Conservation (phyloP, 108 stramenopile species). For the Aurantiochytrium sp. region DNA sequence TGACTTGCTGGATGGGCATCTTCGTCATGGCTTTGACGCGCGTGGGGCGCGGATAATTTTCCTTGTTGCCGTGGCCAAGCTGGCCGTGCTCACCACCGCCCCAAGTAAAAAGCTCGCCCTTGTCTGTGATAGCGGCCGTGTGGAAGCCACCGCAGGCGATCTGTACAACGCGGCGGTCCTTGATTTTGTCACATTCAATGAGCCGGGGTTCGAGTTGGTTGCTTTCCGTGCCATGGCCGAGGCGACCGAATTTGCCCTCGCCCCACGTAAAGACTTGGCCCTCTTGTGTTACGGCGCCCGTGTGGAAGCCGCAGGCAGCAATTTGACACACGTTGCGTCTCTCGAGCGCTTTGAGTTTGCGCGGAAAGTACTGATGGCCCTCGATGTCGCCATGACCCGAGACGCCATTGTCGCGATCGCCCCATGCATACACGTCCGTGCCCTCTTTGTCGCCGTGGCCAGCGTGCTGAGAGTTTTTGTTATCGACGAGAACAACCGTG, state of each 20-base stretch:
- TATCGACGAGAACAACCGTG: slow-evolving; percentile 65
- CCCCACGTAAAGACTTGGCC: slow-evolving; percentile 76
- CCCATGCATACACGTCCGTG: slow-evolving; percentile 49
- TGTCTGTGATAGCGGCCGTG: slow-evolving; percentile 74
- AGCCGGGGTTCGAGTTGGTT: slow-evolving; percentile 74
- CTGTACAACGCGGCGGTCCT: not conserved
- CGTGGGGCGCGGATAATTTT: slow-evolving; percentile 72
- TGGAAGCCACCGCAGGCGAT: slow-evolving; percentile 81
- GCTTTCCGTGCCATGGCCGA: slow-evolving; percentile 76
- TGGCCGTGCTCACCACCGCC: slow-evolving; percentile 81
- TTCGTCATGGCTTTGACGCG: slow-evolving; percentile 62
- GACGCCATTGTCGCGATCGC: slow-evolving; percentile 81
- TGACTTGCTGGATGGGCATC: slow-evolving; percentile 32
- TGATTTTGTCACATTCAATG: slow-evolving; percentile 51
- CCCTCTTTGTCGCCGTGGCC: not conserved
- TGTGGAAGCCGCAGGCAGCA: slow-evolving; percentile 88
- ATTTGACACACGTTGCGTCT: slow-evolving; percentile 73
- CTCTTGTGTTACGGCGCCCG: slow-evolving; percentile 72
- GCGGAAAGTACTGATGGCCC: slow-evolving; percentile 85
- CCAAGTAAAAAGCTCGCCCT: slow-evolving; percentile 77
- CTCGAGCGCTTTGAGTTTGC: slow-evolving; percentile 66
- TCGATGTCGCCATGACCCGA: slow-evolving; percentile 82
- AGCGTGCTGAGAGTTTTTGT: not conserved
- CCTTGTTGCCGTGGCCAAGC: slow-evolving; percentile 84
- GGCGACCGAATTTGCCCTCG: slow-evolving; percentile 81